Base-by-base conservation (phyloP, 495 filamentous ascomycete species). In the Daldinia vernicosa region DNA sequence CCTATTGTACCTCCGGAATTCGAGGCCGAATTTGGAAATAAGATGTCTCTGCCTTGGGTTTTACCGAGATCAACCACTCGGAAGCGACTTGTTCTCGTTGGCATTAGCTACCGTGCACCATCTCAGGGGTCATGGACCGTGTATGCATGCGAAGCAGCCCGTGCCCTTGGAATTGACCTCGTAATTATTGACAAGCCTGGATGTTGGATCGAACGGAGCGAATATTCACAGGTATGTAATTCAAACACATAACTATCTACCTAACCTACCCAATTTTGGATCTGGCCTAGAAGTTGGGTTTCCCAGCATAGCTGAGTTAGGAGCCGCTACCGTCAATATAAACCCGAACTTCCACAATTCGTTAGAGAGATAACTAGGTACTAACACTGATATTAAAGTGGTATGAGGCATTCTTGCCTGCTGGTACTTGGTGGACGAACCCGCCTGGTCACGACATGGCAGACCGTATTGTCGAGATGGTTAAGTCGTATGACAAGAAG, bases 131-230 rank as follows among this genome's bases (percentile, higher is more conserved):
- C 72, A 5, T 77, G 75, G 75, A 71, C 69, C n/a, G 58, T 67
- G 33, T 79, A 74, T 19, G 72, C 77, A 3, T 81, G 77, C 45
- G 62, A 66, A 33, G 82, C 82, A 4, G 83, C 84, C 8, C 66
- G 54, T 9, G 80, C 78, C 2, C 78, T 87, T 0, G 79, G 80
- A 2, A 79, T 86, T 27, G 75, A 80, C 7, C 72, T 87, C 0
- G 78, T 86, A 6, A 76, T 86, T 24, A 66, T 87, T 22, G 84
- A 86, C 53, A 75, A 80, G 6, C 71, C 77, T 1, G 82, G 83
- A 1, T 81, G 85, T 58, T 86, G 85, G 85, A 69, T 87, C 22
- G 74, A 81, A 70, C 67, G 66, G 6, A 61, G 70, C 6, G 71
- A 79, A 14, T 81, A 80, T 59, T 69, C 60, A 22, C 53, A 56